Evolutionary conservation across 1,284 basidiomycete genomes (phyloP), one percentile per base, ranked within the genome.

Genomic region (Trametes sp.): DNA sequence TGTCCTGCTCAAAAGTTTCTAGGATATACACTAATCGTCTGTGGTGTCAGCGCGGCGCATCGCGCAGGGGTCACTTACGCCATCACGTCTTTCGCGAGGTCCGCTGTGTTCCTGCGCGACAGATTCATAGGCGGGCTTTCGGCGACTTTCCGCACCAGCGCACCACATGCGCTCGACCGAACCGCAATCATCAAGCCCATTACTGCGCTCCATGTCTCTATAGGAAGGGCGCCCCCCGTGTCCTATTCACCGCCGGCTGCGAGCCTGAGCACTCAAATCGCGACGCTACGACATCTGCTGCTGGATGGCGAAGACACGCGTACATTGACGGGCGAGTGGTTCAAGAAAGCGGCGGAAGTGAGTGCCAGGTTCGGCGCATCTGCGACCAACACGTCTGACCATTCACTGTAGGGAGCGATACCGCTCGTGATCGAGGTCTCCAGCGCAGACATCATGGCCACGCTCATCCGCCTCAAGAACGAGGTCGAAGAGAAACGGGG

Each of bases 401-500:
- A 4, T 19, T 16, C 1, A 7, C 16, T 36, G 14, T 23, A 76
- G 73, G 73, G 76, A 1, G 59, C 54, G 0, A 72, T 87, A 24
- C 81, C 85, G 9, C 71, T 90, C 42, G 82, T 89, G 4, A 76
- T 88, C 14, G 75, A 81, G 1, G 82, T 82, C 16, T 66, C 61
- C 9, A 63, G 55, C 9, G 66, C 69, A 1, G 71, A 95, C 70
- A 80, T 87, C 63, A 94, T 95, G 79, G 89, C 89, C 0, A 84
- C 87, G 3, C 74, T 98, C 16, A 76, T 97, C 44, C 79, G 85
- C 35, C 77, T 96, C 59, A 94, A 94, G 78, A 78, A 80, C 19
- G 87, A 93, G 63, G 82, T 93, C 21, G 92, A 94, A 59, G 79
- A 80, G 45, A 80, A 78, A 36, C 82, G 84, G 4, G 83, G 85